Conservation (phyloP, 2,329 filamentous ascomycete species). For the Arachnopeziza araneosa region DNA sequence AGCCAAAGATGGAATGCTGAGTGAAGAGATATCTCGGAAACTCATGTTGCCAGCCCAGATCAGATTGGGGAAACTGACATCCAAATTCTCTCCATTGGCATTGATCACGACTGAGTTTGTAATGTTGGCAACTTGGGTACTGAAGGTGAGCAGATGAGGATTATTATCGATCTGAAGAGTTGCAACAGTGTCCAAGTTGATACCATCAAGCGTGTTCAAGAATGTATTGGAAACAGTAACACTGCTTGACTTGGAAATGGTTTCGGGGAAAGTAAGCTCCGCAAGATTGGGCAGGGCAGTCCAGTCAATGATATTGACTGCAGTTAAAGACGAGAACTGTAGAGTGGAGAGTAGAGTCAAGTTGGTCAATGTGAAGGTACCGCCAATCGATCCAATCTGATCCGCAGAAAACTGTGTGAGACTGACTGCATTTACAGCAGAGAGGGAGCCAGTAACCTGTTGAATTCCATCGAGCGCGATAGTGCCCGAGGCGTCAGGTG, state of each 20-base stretch:
- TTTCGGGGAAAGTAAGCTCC: conserved; percentile 49
- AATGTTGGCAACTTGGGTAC: conserved; percentile 73
- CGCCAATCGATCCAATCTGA: conserved; percentile 59
- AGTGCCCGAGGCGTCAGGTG: conserved; percentile 22
- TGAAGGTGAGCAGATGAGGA: conserved; percentile 67
- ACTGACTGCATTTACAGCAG: conserved; percentile 53
- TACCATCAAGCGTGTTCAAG: conserved; percentile 70
- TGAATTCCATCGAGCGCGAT: conserved; percentile 57
- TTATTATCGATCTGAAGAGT: conserved; percentile 88
- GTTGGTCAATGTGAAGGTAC: conserved; percentile 63
- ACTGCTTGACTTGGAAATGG: conserved; percentile 59
- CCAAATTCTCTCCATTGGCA: conserved; percentile 71
- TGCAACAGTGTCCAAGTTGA: conserved; percentile 69
- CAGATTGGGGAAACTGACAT: conserved; percentile 71
- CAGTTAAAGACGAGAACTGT: conserved; percentile 57
- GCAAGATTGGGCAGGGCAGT: conserved; percentile 62
- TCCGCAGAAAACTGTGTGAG: conserved; percentile 59
- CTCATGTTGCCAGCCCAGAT: conserved; percentile 74
- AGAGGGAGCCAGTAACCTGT: conserved; percentile 51
- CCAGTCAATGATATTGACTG: conserved; percentile 65
- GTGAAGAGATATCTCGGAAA: conserved; percentile 70
- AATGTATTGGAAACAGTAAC: conserved; percentile 83
- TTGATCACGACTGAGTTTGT: conserved; percentile 65
- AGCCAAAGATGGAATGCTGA: conserved; percentile 68
- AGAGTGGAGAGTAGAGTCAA: conserved; percentile 65